Base-by-base conservation (phyloP, 2,329 filamentous ascomycete genomes). In the Cadophora malorum region DNA sequence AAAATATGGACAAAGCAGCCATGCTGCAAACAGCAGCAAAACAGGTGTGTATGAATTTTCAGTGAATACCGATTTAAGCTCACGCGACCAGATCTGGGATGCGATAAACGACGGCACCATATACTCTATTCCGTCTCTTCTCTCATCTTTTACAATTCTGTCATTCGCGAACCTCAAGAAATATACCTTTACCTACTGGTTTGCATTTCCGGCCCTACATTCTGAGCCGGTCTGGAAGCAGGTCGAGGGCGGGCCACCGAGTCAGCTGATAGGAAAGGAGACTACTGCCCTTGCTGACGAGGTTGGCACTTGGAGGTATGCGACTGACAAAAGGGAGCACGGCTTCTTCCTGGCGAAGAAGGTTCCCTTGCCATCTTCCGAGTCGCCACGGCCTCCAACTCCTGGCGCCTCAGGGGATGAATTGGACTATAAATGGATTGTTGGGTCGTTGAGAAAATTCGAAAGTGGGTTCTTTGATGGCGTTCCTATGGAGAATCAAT, bases 131-230 rank as follows among this genome's bases (percentile, higher is more conserved):
- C 96, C 96, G 2, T 97, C 95, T 4, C 86, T 98, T 1, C 88
- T 99, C 21, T 90, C 93, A 4, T 96, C 93, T 7, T 98, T 97
- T 79, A 86, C 92, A 31, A 89, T 96, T 67, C 88, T 98, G 56
- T 97, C 93, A 19, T 99, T 93, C 78, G 95, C 96, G 70, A 95
- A 99, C 77, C 86, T 99, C 41, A 99, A 99, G 80, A 97, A 96
- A 78, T 98, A 98, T 82, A 93, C 90, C 71, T 97, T 98, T 78
- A 93, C 91, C n/a, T 98, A 98, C 81, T 97, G 96, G 89, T 98
- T 98, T 79, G 95, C 91, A 5, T 99, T 97, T 76, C 96, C 96
- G 0, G 94, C 95, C 19, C 85, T 99, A 55, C 94, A 97, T 78
- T 97, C 95, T 4, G 90, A 95, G 65, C 93, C 93, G 1, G 83